Conservation (phyloP, 2,329 filamentous ascomycete genomes). For the Scleromitrula shiraiana region DNA sequence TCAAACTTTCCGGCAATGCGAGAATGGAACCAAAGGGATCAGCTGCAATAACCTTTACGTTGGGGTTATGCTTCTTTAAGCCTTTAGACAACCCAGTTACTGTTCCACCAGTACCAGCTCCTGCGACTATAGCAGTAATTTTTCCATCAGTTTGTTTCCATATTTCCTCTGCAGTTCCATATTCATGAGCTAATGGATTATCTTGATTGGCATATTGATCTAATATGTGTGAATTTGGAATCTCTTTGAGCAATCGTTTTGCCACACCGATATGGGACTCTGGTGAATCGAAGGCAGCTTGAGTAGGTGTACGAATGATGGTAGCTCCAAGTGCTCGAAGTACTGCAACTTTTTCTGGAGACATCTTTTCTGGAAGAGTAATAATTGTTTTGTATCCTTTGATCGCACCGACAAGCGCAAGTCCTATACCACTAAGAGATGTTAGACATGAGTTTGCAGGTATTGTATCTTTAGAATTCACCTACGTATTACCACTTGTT, state of each 20-base stretch:
- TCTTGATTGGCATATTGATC: slow-evolving; percentile 91
- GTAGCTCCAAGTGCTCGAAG: slow-evolving; percentile 89
- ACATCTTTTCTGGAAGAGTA: slow-evolving; percentile 99
- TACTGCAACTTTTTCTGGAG: slow-evolving; percentile 92
- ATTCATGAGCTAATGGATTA: slow-evolving; percentile 90
- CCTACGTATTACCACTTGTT: slow-evolving; percentile 84
- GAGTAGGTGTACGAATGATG: slow-evolving; percentile 94
- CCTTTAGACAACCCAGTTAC: slow-evolving; percentile 84
- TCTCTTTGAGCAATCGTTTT: slow-evolving; percentile 80
- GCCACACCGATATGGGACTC: slow-evolving; percentile 98
- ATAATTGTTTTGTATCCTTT: slow-evolving; percentile 99
- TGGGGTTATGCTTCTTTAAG: slow-evolving; percentile 75
- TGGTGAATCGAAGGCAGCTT: slow-evolving; percentile 87
- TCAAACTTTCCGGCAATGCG: slow-evolving; percentile 71
- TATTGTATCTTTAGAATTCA: slow-evolving; percentile 11
- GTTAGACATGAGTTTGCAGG: background rate
- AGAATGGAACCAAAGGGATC: slow-evolving; percentile 91
- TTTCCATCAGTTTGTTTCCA: slow-evolving; percentile 84
- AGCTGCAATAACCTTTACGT: slow-evolving; percentile 83
- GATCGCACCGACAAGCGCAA: slow-evolving; percentile 87
- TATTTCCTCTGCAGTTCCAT: slow-evolving; percentile 91
- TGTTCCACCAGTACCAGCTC: slow-evolving; percentile 91
- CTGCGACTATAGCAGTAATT: slow-evolving; percentile 77
- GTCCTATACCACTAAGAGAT: slow-evolving; percentile 65
- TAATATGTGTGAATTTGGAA: slow-evolving; percentile 93